These are phyloP conservation scores for Clitoria ternatea DNA, from an alignment of 306 rosid genomes.

Conservation along the genomic window DNA sequence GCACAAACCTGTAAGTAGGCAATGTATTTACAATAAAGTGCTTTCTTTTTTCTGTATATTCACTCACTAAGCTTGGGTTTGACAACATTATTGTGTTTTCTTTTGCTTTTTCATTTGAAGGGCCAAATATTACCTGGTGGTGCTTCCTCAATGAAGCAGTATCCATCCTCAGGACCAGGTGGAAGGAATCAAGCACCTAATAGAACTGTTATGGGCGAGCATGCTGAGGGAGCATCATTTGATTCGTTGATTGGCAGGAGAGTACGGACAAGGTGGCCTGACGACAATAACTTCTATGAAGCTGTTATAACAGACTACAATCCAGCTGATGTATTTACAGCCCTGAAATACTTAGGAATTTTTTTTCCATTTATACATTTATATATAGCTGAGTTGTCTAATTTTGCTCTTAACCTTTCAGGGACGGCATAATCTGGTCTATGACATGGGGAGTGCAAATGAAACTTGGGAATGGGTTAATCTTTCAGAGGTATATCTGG, in stretches of 20 bases:
- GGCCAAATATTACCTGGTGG: conserved; percentile 53
- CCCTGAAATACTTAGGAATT: conserved; percentile 8
- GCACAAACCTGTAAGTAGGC: conserved; percentile 73
- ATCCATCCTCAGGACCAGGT: conserved; percentile 56
- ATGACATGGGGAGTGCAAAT: conserved; percentile 62
- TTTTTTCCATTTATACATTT: conserved; percentile 12
- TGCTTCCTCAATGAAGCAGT: conserved; percentile 69
- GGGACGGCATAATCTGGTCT: conserved; percentile 86
- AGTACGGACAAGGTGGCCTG: conserved; percentile 96
- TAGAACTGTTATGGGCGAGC: conserved; percentile 57
- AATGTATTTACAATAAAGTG: neutral
- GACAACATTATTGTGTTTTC: conserved; percentile 1
- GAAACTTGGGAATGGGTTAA: conserved; percentile 98
- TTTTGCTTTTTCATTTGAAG: conserved; percentile 24
- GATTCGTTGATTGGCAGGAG: conserved; percentile 71
- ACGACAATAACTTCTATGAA: conserved; percentile 92
- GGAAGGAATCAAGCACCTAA: conserved; percentile 72
- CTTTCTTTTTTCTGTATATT: conserved; percentile 7
- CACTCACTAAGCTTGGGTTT: neutral
- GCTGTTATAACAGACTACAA: conserved; percentile 82
- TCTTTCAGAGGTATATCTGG: conserved; percentile 73
- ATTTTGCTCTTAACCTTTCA: conserved; percentile 30
- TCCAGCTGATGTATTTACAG: conserved; percentile 53
- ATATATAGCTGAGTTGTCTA: conserved; percentile 11
- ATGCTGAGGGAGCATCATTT: conserved; percentile 54